phyloP scores from a whole-genome alignment of 257 asterid genomes.

The Fraxinus excelsior region DNA sequence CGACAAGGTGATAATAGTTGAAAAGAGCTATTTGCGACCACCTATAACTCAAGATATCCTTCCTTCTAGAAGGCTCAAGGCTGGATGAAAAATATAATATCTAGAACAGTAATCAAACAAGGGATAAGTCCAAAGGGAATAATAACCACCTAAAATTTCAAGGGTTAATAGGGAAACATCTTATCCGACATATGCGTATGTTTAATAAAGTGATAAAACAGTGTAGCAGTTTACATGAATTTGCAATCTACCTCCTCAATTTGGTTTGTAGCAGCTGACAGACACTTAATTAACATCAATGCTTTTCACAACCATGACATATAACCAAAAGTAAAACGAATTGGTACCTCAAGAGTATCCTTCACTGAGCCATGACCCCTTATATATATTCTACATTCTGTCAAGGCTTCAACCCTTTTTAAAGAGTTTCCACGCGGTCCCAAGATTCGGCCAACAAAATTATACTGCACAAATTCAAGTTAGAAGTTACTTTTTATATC shows the following conservation, averaged over 20 bases:
- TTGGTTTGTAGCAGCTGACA: neutral
- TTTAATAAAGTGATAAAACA: neutral
- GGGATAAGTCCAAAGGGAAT: neutral
- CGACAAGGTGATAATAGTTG: neutral
- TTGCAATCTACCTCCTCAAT: neutral
- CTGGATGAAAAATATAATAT: neutral
- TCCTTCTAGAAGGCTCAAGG: neutral
- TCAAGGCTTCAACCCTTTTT: slow-evolving; percentile 74
- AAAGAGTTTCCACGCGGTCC: slow-evolving; percentile 87
- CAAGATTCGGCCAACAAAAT: slow-evolving; percentile 80
- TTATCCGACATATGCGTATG: neutral
- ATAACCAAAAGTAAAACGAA: slow-evolving; percentile 1
- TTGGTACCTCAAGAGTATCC: slow-evolving; percentile 64
- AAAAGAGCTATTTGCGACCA: neutral
- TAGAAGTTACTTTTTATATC: slow-evolving; percentile 18
- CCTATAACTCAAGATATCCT: neutral
- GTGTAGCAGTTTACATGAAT: neutral
- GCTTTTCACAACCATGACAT: slow-evolving; percentile 1
- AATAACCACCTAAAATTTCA: too few species aligned
- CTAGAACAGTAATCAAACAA: neutral
- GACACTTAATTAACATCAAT: neutral
- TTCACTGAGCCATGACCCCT: slow-evolving; percentile 82
- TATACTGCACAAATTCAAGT: slow-evolving; percentile 53
- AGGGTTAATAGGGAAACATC: neutral
- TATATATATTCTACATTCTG: slow-evolving; percentile 78